Conservation (phyloP, 345 rosid species). For the Eucalyptus tenuipes region DNA sequence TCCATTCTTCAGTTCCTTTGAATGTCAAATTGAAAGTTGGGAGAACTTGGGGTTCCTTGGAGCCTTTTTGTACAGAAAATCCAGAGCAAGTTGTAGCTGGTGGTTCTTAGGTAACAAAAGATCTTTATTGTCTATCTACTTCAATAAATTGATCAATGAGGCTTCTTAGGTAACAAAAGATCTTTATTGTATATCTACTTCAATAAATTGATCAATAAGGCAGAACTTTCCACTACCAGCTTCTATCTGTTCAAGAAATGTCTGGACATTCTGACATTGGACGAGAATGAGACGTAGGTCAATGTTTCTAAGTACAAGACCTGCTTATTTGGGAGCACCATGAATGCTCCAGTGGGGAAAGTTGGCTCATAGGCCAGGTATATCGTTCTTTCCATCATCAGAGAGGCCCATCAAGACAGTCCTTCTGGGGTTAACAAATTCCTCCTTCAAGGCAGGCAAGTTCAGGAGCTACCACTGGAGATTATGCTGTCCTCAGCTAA, state of each 20-base stretch:
- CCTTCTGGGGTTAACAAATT: neutral
- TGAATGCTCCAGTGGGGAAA: neutral
- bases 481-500: neutral
- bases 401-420: neutral
- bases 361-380: neutral
- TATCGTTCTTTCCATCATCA: neutral
- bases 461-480: neutral
- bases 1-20: constrained; percentile 54
- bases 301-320: neutral
- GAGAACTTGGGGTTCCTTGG: constrained; percentile 90
- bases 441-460: neutral
- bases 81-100: neutral
- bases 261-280: neutral
- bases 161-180: constrained; percentile 2
- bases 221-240: neutral
- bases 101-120: constrained; percentile 5
- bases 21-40: constrained; percentile 80
- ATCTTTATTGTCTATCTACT: neutral
- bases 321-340: neutral
- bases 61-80: constrained; percentile 39
- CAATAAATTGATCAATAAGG: neutral
- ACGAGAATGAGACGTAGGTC: neutral
- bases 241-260: neutral
- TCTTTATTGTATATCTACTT: neutral
- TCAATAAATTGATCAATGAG: neutral